Evolutionary conservation across 2,329 filamentous ascomycete species (phyloP).

Genomic region (Apiospora malaysiana): DNA sequence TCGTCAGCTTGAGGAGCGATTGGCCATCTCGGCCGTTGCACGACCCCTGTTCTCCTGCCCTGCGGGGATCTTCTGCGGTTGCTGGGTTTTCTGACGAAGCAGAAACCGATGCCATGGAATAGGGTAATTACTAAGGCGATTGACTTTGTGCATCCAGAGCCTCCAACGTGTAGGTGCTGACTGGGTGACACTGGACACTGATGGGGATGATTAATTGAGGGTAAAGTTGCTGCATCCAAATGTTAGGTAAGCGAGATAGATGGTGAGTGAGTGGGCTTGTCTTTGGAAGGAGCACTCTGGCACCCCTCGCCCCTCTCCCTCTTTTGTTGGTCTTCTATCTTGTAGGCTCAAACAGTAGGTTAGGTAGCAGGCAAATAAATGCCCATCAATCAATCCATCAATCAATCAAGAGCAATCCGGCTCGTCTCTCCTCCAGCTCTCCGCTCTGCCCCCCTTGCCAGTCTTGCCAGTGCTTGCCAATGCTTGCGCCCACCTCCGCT

Average conservation of each 20-base stretch:
- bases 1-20: background rate
- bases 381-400: no score
- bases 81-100: background rate
- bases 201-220: background rate
- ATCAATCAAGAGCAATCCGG: no score
- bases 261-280: background rate
- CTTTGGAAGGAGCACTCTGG: background rate
- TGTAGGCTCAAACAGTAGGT: no score
- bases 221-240: background rate
- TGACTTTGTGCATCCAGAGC: background rate
- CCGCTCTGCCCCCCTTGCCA: background rate
- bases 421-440: background rate
- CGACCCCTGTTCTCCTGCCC: background rate
- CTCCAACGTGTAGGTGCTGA: background rate
- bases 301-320: no score
- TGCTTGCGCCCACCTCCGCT: background rate
- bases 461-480: background rate
- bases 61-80: background rate
- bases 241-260: slow-evolving; percentile 10
- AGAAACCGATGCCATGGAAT: background rate
- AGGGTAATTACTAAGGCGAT: background rate
- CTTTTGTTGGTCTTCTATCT: no score
- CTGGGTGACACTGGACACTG: background rate
- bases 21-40: background rate
- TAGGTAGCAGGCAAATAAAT: no score